Evolutionary conservation across 2,329 filamentous ascomycete genomes (phyloP).

Genomic region (Biscogniauxia marginata): DNA sequence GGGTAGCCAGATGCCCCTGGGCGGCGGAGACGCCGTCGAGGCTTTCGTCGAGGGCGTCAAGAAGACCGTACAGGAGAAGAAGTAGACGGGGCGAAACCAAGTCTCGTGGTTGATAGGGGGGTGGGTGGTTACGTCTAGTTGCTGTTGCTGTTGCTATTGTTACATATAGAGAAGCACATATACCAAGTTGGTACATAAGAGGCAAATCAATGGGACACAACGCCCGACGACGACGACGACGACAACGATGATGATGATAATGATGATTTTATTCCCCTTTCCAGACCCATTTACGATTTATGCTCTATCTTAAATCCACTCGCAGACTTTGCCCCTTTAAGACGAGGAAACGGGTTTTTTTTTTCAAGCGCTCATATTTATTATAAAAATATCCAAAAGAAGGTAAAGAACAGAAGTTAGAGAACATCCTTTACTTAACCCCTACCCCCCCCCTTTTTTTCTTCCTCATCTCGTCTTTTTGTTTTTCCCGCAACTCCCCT

Average conservation of each 20-base stretch:
- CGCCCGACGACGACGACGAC: too few relatives aligned
- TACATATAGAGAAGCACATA: background rate
- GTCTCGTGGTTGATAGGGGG: background rate
- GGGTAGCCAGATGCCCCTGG: constrained; percentile 77
- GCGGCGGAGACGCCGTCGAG: constrained; percentile 84
- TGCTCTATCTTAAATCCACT: too few relatives aligned
- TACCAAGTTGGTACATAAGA: background rate
- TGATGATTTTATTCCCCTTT: too few relatives aligned
- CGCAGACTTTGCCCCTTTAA: too few relatives aligned
- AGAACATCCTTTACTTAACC: background rate
- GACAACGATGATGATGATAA: too few relatives aligned
- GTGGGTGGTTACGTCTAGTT: background rate
- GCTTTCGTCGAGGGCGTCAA: constrained; percentile 89
- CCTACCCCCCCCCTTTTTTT: background rate
- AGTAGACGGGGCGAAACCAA: constrained; percentile 16
- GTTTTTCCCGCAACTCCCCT: too few relatives aligned
- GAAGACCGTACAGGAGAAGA: constrained; percentile 66
- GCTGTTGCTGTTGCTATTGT: background rate
- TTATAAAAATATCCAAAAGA: background rate
- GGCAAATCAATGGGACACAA: too few relatives aligned
- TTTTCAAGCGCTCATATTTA: constrained; percentile 1
- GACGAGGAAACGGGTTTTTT: background rate
- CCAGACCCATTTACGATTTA: too few relatives aligned
- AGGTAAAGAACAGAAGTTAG: background rate
- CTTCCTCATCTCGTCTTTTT: background rate